Conservation (phyloP, 495 filamentous ascomycete genomes). For the Talaromyces nanjingensis region DNA sequence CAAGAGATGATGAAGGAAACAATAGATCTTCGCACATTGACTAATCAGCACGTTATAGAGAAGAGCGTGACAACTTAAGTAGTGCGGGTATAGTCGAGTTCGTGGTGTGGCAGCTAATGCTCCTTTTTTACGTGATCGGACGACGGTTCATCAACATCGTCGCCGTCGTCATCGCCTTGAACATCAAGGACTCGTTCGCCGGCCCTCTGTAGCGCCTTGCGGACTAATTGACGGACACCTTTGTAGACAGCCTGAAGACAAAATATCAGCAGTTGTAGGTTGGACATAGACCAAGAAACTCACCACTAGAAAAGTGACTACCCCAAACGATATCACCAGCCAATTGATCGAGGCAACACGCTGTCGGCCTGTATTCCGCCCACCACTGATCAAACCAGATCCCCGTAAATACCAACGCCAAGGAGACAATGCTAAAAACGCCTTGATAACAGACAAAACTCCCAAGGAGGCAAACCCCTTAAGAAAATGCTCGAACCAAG, state of each 20-base stretch:
- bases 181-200: conserved; percentile 79
- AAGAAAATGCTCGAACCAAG: conserved; percentile 76
- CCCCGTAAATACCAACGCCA: conserved; percentile 67
- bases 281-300: conserved; percentile 18
- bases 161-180: conserved; percentile 64
- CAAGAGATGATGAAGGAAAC: conserved; percentile 33
- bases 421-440: conserved; percentile 64
- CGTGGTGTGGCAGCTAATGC: neutral
- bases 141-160: conserved; percentile 44
- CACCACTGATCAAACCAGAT: conserved; percentile 38
- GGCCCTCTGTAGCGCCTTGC: conserved; percentile 62
- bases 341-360: conserved; percentile 68
- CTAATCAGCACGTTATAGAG: conserved; percentile 80
- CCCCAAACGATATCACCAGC: conserved; percentile 70
- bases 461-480: conserved; percentile 84
- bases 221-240: conserved; percentile 62
- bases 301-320: conserved; percentile 77
- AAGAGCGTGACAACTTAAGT: conserved; percentile 84
- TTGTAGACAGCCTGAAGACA: conserved; percentile 68
- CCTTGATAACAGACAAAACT: conserved; percentile 77
- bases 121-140: conserved; percentile 4
- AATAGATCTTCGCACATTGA: conserved; percentile 84
- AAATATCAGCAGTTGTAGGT: neutral
- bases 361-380: conserved; percentile 61
- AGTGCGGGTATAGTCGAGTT: conserved; percentile 46